Evolutionary conservation across 805 yeast genomes (phyloP), one percentile per base, ranked within the genome.

Genomic region (Kuraishia cidri): DNA sequence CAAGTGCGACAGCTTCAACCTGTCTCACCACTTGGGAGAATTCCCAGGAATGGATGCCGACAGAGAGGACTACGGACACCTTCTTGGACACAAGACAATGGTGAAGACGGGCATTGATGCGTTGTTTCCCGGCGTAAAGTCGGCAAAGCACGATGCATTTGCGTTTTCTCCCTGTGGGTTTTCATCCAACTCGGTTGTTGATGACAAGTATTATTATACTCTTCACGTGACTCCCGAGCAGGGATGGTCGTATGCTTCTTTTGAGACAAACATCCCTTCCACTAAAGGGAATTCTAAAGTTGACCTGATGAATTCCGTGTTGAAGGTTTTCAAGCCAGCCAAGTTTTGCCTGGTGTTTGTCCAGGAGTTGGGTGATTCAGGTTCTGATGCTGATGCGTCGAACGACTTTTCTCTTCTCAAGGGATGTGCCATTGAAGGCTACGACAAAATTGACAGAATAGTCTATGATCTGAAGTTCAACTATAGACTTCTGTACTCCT

Each of bases 181-280:
- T 50, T 85, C 96, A 2, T 84, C 96, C 29, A 90, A 90, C 55
- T 79, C 94, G 13, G 64, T 88, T 24, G 54, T 81, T 29, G 64
- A 73, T 29, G 71, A 66, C 26, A 66, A 70, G 44, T 75, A 74
- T 48, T 56, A 66, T 44, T 81, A 79, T 53, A 90, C 97, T 6
- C 64, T 88, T 37, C 97, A 92, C 52, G 83, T 92, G 26, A 92
- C 98, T 0, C 97, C 97, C 0, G 97, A 92, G 52, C 53, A 65
- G 15, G 95, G 90, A 24, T 90, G 94, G 86, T 85, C 96, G 4
- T 90, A 90, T 56, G 97, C 97, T 4, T 83, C 95, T 7, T 92
- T 92, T 55, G 97, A 92, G 54, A 77, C 96, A 14, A 90, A 85
- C 54, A 84, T 77, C 26, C 79, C 81, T 6, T 60, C 72, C 8